Conservation (phyloP, 176 grass and related monocot genomes). For the Eragrostis nindensis region DNA sequence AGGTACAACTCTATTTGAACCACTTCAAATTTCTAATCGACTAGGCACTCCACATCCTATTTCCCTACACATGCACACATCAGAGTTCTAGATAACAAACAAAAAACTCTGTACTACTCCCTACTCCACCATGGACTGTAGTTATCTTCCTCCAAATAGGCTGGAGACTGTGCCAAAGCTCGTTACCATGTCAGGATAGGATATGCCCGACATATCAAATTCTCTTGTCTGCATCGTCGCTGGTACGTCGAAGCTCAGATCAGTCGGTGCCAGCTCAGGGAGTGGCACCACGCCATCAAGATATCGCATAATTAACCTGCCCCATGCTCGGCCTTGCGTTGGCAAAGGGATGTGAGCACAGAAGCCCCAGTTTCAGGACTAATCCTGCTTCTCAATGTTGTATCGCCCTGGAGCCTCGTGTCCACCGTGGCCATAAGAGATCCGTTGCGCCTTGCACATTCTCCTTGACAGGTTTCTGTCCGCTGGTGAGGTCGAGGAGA, state of each 20-base stretch:
- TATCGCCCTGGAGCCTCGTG: neutral
- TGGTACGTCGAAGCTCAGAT: too few relatives aligned
- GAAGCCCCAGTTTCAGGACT: neutral
- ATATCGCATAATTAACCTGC: neutral
- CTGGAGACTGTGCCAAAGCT: slow-evolving; percentile 13
- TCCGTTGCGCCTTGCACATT: neutral
- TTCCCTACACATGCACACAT: too few relatives aligned
- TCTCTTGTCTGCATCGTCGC: neutral
- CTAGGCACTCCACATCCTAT: too few relatives aligned
- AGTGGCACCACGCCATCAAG: neutral
- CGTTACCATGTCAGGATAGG: neutral
- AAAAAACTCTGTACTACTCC: too few relatives aligned
- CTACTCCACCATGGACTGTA: too few relatives aligned
- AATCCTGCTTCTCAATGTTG: neutral
- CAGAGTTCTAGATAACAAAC: too few relatives aligned
- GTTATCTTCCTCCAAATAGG: slow-evolving; percentile 5
- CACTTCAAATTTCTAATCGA: too few relatives aligned
- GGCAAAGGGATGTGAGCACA: slow-evolving; percentile 3
- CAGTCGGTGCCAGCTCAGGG: neutral
- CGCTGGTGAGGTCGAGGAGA: neutral
- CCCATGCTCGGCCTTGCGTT: neutral
- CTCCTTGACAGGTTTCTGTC: neutral
- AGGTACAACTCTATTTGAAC: too few relatives aligned
- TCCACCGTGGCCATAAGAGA: neutral
- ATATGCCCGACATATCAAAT: neutral